phyloP scores from a whole-genome alignment of 2,329 filamentous ascomycete genomes.

The Domatiomyces catenatus region DNA sequence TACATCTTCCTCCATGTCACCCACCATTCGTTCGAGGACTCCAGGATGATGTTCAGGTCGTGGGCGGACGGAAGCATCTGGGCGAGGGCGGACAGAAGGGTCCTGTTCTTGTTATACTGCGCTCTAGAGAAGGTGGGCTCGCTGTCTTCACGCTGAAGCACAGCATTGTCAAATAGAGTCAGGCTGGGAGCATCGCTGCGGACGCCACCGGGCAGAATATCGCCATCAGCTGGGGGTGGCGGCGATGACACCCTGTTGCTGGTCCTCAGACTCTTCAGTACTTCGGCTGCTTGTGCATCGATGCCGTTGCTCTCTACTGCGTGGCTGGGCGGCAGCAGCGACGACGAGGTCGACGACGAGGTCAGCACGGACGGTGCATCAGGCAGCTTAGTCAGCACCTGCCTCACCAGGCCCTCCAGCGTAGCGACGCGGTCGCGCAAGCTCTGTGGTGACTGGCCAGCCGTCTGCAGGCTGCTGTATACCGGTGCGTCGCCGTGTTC shows the following conservation, averaged over 20 bases:
- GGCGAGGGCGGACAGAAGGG: conserved; percentile 18
- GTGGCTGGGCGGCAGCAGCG: neutral
- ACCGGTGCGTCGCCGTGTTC: conserved; percentile 21
- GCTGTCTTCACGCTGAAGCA: conserved; percentile 22
- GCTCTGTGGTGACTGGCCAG: conserved; percentile 21
- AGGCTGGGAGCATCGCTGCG: conserved; percentile 24
- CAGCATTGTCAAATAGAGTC: conserved; percentile 25
- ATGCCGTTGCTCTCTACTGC: conserved; percentile 9
- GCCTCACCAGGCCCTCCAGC: conserved; percentile 24
- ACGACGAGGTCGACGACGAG: neutral
- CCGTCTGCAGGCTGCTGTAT: conserved; percentile 12
- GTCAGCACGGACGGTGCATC: neutral
- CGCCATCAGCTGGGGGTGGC: conserved; percentile 5
- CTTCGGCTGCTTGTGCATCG: conserved; percentile 17
- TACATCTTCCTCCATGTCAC: conserved; percentile 22
- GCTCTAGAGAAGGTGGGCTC: conserved; percentile 15
- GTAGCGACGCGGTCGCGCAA: conserved; percentile 25
- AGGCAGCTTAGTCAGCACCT: conserved; percentile 21
- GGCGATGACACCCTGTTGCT: conserved; percentile 6
- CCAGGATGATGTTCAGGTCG: conserved; percentile 22
- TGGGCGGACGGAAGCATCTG: conserved; percentile 22
- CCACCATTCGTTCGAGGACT: conserved; percentile 20
- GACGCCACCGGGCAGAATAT: conserved; percentile 16
- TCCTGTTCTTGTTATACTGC: conserved; percentile 18
- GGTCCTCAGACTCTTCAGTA: conserved; percentile 16